Evolutionary conservation across 495 filamentous ascomycete species (phyloP).

Genomic region (Aspergillus baeticus): DNA sequence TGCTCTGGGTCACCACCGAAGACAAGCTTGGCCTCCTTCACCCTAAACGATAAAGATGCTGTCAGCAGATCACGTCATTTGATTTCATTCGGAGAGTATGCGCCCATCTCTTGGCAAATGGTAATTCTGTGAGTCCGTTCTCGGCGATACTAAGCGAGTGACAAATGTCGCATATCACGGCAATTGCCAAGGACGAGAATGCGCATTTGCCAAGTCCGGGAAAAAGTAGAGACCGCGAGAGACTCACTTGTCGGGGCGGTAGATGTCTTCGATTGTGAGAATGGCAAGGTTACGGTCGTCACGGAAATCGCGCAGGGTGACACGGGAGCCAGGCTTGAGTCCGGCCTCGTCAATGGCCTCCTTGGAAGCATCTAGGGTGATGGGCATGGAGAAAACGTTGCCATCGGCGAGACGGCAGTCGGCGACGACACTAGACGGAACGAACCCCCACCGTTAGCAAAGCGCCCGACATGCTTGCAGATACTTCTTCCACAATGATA

Average conservation of each 20-base stretch:
- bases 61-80: conserved; percentile 31
- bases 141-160: not conserved
- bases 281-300: conserved; percentile 96
- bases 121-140: not conserved
- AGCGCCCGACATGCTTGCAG: not conserved
- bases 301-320: conserved; percentile 91
- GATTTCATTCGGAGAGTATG: conserved; percentile 27
- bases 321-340: conserved; percentile 73
- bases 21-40: conserved; percentile 86
- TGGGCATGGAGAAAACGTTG: conserved; percentile 94
- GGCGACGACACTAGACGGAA: conserved; percentile 69
- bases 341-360: conserved; percentile 67
- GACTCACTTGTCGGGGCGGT: conserved; percentile 91
- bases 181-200: not conserved
- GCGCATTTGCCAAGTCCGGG: conserved; percentile 2
- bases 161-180: conserved; percentile 1
- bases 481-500: not conserved
- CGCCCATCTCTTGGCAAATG: not conserved
- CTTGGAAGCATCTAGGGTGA: conserved; percentile 82
- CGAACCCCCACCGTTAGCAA: conserved; percentile 11
- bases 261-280: conserved; percentile 92
- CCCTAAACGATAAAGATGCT: conserved; percentile 50
- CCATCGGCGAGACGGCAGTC: conserved; percentile 83
- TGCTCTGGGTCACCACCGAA: conserved; percentile 94
- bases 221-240: conserved; percentile 3